Conservation (phyloP, 73 alveolate species). For the Stentor coeruleus region DNA sequence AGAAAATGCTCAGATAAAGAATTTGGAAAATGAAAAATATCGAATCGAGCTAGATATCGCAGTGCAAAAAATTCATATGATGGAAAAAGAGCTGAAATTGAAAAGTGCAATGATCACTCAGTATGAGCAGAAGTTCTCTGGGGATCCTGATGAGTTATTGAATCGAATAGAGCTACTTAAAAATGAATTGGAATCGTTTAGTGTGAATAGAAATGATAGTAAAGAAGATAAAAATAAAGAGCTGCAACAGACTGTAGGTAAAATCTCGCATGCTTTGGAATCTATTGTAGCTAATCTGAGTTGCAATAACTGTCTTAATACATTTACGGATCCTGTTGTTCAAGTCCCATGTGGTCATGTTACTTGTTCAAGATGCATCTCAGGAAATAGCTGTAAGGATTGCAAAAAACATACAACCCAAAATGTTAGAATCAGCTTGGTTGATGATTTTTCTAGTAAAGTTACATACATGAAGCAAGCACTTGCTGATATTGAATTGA, state of each 20-base stretch:
- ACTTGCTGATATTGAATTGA: too few relatives aligned
- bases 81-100: neutral
- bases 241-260: neutral
- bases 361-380: neutral
- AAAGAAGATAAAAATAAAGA: neutral
- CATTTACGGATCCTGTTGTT: neutral
- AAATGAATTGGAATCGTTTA: neutral
- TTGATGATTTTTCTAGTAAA: neutral
- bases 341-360: neutral
- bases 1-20: neutral
- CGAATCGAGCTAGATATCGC: neutral
- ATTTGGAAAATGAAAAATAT: neutral
- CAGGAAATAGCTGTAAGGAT: neutral
- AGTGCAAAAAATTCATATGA: neutral
- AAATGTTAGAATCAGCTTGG: too few relatives aligned
- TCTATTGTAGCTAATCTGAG: neutral
- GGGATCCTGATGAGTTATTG: neutral
- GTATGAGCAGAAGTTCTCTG: neutral
- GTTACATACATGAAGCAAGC: neutral
- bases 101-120: neutral
- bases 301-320: neutral
- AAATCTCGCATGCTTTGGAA: neutral
- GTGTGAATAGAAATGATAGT: neutral
- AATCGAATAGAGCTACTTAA: neutral
- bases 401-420: neutral